Conservation (phyloP, 1,139 yeast genomes). For the Magnusiomyces sp. region DNA sequence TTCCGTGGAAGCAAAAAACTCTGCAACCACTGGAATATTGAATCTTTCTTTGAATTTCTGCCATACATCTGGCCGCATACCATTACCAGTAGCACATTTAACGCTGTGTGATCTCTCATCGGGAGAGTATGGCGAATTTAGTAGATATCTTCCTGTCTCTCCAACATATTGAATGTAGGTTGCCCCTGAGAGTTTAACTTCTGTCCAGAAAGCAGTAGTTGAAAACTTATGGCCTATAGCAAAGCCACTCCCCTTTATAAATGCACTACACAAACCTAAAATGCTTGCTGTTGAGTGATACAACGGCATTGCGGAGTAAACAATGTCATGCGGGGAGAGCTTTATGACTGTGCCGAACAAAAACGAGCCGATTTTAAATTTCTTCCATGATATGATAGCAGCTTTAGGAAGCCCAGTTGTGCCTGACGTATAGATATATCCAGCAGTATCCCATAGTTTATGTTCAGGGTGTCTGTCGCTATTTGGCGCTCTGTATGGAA, state of each 20-base stretch:
- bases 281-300: conserved; percentile 93
- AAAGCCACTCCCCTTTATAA: conserved; percentile 57
- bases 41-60: conserved; percentile 66
- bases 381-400: conserved; percentile 89
- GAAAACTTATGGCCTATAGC: conserved; percentile 79
- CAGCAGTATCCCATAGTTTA: conserved; percentile 42
- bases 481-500: conserved; percentile 39
- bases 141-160: conserved; percentile 82
- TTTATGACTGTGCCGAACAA: conserved; percentile 66
- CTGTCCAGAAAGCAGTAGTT: conserved; percentile 84
- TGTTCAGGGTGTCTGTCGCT: conserved; percentile 24
- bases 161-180: conserved; percentile 92
- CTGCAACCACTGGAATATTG: conserved; percentile 69
- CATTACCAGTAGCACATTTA: conserved; percentile 81
- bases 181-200: conserved; percentile 60
- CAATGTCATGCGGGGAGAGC: conserved; percentile 45
- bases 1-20: conserved; percentile 91
- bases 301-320: conserved; percentile 90
- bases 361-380: conserved; percentile 57
- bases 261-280: conserved; percentile 70
- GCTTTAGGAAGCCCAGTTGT: conserved; percentile 95
- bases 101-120: conserved; percentile 65
- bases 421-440: conserved; percentile 84
- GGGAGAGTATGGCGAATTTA: conserved; percentile 55
- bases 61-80: conserved; percentile 92